Evolutionary conservation across 2,329 filamentous ascomycete genomes (phyloP), one percentile per base, ranked within the genome.

Genomic region (Waltergamsia citrina): DNA sequence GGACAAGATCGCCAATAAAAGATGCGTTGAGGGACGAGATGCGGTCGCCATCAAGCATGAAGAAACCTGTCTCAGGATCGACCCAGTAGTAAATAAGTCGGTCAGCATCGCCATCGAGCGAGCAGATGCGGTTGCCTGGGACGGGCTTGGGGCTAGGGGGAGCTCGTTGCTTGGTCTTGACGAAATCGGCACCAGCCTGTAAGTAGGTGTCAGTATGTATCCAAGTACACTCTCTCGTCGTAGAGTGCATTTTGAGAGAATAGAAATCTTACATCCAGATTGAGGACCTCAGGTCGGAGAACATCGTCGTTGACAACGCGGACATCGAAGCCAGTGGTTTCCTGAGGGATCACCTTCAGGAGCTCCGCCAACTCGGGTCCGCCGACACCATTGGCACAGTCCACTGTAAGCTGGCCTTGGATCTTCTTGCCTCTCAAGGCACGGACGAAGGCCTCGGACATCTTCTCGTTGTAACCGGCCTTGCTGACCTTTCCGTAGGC

Each of bases 381-480:
- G 47, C 92, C 92, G 38, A 98, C 87, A 49, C 92, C 92, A 51
- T 98, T 98, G 49, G 92, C 92, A 56, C 90, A 94, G 59, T 98
- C 92, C 11, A 98, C 86, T 6, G 78, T 85, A 42, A 98, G 65
- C 37, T 72, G 60, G 6, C 87, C 87, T 33, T 74, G 66, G 27
- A 86, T 68, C 56, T 81, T 88, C 47, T 78, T 78, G 42, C 82
- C 78, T 45, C 78, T 77, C 60, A 95, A 81, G 36, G 90, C 84
- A 41, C 76, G 78, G 54, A 82, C 81, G 62, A 95, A 95, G 16
- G 92, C 88, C 38, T 76, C 71, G 26, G 77, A 74, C 35, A 95
- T 74, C 68, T 98, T 98, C 62, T 92, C 75, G 59, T 96, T 96
- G 64, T 98, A 98, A 23, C 92, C 92, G 38, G 77, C 69, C 65